Evolutionary conservation across 345 rosid species (phyloP), one percentile per base, ranked within the genome.

Genomic region (Euphorbia tirucalli): DNA sequence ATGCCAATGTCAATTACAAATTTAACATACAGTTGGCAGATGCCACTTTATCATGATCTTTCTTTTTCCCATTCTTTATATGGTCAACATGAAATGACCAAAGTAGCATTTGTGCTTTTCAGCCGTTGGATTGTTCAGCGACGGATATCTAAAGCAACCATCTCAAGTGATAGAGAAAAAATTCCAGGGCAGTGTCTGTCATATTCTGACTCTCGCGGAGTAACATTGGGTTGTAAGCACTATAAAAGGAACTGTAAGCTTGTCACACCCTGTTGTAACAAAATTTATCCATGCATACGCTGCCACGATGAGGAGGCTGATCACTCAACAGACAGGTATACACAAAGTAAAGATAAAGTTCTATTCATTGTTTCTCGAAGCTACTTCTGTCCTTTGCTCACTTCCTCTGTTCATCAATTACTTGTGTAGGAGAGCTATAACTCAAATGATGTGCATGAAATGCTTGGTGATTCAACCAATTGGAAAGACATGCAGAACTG

Each of bases 391-490:
- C 60, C 48, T 35, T 21, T 61, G 58, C 39, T 18, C n/a, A 59
- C 43, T 31, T 35, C 65, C 63, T 65, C 57, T 25, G 65, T 72
- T 24, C 49, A 57, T 50, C 50, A 62, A 50, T 68, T 28, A 30
- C 9, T 71, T 65, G 19, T 62, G 75, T 81, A 93, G 96, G 79
- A 89, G 83, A 85, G 74, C 80, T 4, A 79, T 93, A 30, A 78
- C 80, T 19, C 77, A 85, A 75, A 93, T 93, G 95, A 89, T 93
- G 90, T 93, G 98, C 85, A 89, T 93, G 96, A 84, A 85, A 54
- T 93, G 98, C 82, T 73, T 89, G 64, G 71, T 57, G 61, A 81
- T 93, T 75, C 96, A 93, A 77, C 89, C 90, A 64, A 73, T 87
- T 65, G 87, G 84, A 15, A 75, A 80, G 7, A 74, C 74, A 15